Evolutionary conservation across 176 grass and related monocot genomes (phyloP).

Genomic region (Poa annua): DNA sequence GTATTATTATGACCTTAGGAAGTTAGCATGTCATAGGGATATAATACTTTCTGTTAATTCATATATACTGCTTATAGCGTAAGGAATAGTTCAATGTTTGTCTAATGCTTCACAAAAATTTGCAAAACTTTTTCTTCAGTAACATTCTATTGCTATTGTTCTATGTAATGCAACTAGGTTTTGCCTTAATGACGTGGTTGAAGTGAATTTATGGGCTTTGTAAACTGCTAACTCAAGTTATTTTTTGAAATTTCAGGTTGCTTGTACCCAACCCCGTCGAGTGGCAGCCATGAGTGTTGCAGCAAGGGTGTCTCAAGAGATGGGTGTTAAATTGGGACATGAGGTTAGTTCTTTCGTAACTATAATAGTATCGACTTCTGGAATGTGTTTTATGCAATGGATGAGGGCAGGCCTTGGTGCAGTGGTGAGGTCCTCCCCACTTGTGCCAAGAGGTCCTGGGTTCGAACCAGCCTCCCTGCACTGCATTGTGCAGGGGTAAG

Average conservation of each 20-base stretch:
- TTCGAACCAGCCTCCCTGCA: too few species aligned
- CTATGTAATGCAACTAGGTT: conserved; percentile 2
- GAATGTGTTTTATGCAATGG: background rate
- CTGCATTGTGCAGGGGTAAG: too few species aligned
- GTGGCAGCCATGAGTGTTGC: conserved; percentile 98
- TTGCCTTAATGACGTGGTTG: background rate
- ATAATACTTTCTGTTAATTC: conserved; percentile 1
- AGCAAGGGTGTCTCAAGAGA: conserved; percentile 91
- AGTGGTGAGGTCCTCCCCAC: too few species aligned
- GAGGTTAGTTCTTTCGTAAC: conserved; percentile 61
- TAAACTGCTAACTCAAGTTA: background rate
- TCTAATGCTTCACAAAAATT: conserved; percentile 1
- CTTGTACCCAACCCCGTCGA: conserved; percentile 89
- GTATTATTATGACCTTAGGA: conserved; percentile 16
- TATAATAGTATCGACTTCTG: conserved; percentile 9
- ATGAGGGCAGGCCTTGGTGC: background rate
- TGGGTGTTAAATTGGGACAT: conserved; percentile 94
- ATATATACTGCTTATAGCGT: background rate
- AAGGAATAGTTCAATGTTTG: conserved; percentile 8
- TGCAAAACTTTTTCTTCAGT: background rate
- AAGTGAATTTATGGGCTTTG: background rate
- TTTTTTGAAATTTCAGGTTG: conserved; percentile 65
- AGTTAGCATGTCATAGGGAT: background rate
- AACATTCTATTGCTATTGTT: conserved; percentile 4
- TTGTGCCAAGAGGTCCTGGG: too few species aligned